These are phyloP conservation scores for Boletus barrowsii DNA, from an alignment of 768 basidiomycete genomes.

Conservation along the genomic window DNA sequence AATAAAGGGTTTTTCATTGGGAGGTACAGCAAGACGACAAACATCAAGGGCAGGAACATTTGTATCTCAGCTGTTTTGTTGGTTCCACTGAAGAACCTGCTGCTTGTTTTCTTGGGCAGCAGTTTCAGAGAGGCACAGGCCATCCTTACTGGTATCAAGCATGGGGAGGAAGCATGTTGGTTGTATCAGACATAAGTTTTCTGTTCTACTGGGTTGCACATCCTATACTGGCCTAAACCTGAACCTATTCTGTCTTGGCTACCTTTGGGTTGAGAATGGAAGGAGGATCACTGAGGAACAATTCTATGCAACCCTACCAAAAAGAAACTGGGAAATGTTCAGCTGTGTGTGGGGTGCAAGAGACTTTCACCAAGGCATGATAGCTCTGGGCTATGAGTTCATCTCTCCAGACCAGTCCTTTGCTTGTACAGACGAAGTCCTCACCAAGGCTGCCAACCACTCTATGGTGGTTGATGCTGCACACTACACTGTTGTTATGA, in stretches of 20 bases:
- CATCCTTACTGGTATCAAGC: background rate
- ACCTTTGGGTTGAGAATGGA: conserved; percentile 2
- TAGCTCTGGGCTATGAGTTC: background rate
- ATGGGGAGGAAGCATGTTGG: background rate
- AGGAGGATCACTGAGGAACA: background rate
- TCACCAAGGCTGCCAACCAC: conserved; percentile 1
- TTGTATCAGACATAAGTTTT: background rate
- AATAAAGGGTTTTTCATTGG: background rate
- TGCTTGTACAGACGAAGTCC: background rate
- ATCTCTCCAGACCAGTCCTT: conserved; percentile 1
- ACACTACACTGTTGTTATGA: too few relatives aligned
- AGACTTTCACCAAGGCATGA: conserved; percentile 5
- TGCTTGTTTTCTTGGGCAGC: background rate
- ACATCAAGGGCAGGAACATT: background rate
- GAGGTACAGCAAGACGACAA: background rate
- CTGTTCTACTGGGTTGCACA: background rate
- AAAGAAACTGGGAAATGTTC: background rate
- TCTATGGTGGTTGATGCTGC: background rate
- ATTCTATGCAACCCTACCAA: background rate
- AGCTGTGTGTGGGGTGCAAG: background rate
- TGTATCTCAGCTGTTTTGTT: background rate
- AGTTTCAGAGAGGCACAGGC: background rate
- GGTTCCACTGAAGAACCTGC: background rate
- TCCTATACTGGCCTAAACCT: background rate
- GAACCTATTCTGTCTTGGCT: background rate